These are phyloP conservation scores for Pseudoneurospora amorphoporcata DNA, from an alignment of 495 filamentous ascomycete genomes.

Conservation along the genomic window DNA sequence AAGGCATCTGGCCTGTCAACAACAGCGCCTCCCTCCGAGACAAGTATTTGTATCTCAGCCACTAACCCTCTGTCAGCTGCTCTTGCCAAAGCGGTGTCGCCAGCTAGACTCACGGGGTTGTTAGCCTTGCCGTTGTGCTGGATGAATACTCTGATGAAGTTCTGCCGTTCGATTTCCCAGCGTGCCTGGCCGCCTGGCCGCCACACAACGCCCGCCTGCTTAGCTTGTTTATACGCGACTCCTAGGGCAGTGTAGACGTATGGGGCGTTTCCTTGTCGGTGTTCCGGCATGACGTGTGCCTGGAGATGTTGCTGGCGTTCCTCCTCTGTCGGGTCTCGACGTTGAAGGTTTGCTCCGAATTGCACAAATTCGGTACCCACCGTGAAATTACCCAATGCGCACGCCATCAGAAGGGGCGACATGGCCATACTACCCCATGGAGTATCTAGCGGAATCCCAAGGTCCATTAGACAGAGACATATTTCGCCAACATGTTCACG, in stretches of 20 bases:
- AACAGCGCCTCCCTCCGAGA: conserved; percentile 2
- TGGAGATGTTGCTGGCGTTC: neutral
- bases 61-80: neutral
- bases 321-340: neutral
- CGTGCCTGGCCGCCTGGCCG: neutral
- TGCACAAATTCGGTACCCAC: neutral
- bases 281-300: neutral
- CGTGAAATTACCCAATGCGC: neutral
- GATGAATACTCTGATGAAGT: neutral
- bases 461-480: neutral
- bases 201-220: neutral
- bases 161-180: neutral
- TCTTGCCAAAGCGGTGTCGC: neutral
- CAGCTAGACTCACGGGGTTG: neutral
- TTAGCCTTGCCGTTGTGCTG: neutral
- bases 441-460: neutral
- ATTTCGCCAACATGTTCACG: neutral
- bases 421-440: neutral
- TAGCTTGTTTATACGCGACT: neutral
- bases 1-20: neutral
- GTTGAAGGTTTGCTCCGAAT: neutral
- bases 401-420: neutral
- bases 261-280: neutral
- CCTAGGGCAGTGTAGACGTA: neutral
- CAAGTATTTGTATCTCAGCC: neutral